Evolutionary conservation across 1,284 basidiomycete species (phyloP).

Genomic region (Fomitopsis schrenkii): DNA sequence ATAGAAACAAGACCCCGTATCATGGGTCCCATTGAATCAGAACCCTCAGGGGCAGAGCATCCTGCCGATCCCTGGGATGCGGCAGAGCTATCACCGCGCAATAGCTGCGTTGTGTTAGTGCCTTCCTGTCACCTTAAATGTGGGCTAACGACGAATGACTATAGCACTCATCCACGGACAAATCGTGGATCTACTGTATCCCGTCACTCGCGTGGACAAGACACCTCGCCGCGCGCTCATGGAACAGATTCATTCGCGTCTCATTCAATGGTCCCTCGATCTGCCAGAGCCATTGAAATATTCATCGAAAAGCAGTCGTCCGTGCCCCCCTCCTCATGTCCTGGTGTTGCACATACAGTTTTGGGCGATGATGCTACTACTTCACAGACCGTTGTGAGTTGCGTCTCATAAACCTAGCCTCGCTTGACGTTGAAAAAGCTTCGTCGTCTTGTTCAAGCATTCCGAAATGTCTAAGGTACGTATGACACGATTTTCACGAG

Average conservation of each 20-base stretch:
- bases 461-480: slow-evolving; percentile 65
- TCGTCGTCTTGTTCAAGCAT: slow-evolving; percentile 38
- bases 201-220: slow-evolving; percentile 51
- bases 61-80: slow-evolving; percentile 39
- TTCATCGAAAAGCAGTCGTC: slow-evolving; percentile 48
- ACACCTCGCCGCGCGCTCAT: slow-evolving; percentile 44
- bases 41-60: slow-evolving; percentile 33
- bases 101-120: slow-evolving; percentile 57
- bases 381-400: slow-evolving; percentile 80
- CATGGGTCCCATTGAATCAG: slow-evolving; percentile 43
- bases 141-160: neutral
- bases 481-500: neutral
- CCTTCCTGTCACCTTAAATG: neutral
- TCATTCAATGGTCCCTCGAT: slow-evolving; percentile 75
- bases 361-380: slow-evolving; percentile 73
- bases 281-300: slow-evolving; percentile 65
- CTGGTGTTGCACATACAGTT: slow-evolving; percentile 75
- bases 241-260: slow-evolving; percentile 53
- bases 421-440: slow-evolving; percentile 2
- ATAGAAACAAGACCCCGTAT: slow-evolving; percentile 49
- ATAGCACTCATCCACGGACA: slow-evolving; percentile 58
- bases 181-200: slow-evolving; percentile 71
- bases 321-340: slow-evolving; percentile 59
- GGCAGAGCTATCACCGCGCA: slow-evolving; percentile 57
- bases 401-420: neutral